Conservation (phyloP, 768 basidiomycete genomes). For the Xerocomellus amylosporus region DNA sequence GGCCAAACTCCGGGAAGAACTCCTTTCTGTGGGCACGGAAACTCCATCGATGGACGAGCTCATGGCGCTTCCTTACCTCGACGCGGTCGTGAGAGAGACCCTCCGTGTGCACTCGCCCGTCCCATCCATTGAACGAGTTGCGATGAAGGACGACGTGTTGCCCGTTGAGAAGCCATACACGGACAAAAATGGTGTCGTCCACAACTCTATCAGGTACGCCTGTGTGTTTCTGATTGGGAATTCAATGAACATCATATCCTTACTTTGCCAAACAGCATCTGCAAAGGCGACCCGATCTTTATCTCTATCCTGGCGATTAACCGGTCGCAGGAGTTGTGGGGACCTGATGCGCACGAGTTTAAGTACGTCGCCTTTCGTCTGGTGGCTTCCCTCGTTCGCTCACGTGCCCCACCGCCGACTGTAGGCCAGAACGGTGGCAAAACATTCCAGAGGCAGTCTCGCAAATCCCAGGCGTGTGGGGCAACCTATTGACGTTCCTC, state of each 20-base stretch:
- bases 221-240: neutral
- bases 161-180: slow-evolving; percentile 47
- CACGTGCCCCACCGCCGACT: neutral
- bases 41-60: slow-evolving; percentile 69
- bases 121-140: slow-evolving; percentile 41
- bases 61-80: slow-evolving; percentile 63
- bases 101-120: slow-evolving; percentile 42
- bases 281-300: slow-evolving; percentile 45
- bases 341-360: slow-evolving; percentile 59
- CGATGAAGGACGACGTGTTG: slow-evolving; percentile 51
- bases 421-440: slow-evolving; percentile 66
- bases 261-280: slow-evolving; percentile 25
- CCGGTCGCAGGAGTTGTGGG: slow-evolving; percentile 54
- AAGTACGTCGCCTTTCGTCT: slow-evolving; percentile 35
- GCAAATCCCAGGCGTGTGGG: slow-evolving; percentile 58
- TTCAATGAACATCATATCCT: neutral
- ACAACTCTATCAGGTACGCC: slow-evolving; percentile 38
- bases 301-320: slow-evolving; percentile 57
- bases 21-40: slow-evolving; percentile 48
- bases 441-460: slow-evolving; percentile 42
- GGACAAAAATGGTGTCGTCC: slow-evolving; percentile 41
- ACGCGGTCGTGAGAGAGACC: slow-evolving; percentile 39
- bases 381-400: neutral
- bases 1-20: slow-evolving; percentile 56
- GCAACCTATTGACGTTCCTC: slow-evolving; percentile 57